These are phyloP conservation scores for Pestalotiopsis sp. DNA, from an alignment of 2,329 filamentous ascomycete species.

Conservation along the genomic window DNA sequence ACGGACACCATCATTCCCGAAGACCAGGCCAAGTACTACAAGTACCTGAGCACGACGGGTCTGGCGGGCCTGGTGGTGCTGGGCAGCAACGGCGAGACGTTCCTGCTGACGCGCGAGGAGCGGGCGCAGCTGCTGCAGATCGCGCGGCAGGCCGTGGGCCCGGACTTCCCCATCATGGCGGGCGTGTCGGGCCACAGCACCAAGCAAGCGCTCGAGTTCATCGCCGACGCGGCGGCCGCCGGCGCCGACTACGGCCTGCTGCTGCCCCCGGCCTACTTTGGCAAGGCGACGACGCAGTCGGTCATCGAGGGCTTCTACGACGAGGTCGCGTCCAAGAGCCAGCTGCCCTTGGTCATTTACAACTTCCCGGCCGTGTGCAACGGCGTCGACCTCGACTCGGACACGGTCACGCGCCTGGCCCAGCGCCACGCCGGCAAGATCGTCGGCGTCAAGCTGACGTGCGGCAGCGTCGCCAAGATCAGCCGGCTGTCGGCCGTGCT, in stretches of 20 bases:
- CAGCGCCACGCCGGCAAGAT: slow-evolving; percentile 49
- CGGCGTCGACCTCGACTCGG: slow-evolving; percentile 67
- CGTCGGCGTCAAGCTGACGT: slow-evolving; percentile 67
- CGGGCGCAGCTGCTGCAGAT: slow-evolving; percentile 54
- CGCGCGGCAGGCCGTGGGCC: slow-evolving; percentile 54
- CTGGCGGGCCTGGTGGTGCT: slow-evolving; percentile 33
- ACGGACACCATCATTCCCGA: slow-evolving; percentile 46
- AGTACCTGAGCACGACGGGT: slow-evolving; percentile 42
- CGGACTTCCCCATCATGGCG: slow-evolving; percentile 59
- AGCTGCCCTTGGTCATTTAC: slow-evolving; percentile 63
- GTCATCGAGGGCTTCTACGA: slow-evolving; percentile 61
- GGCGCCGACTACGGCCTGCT: slow-evolving; percentile 63
- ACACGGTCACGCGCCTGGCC: slow-evolving; percentile 56
- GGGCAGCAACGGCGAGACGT: slow-evolving; percentile 37
- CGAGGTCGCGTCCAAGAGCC: slow-evolving; percentile 51
- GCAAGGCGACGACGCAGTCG: slow-evolving; percentile 56
- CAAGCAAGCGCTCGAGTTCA: slow-evolving; percentile 60
- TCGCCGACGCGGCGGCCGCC: slow-evolving; percentile 57
- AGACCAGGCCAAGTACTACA: slow-evolving; percentile 48
- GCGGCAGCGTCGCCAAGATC: slow-evolving; percentile 62
- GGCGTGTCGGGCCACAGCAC: slow-evolving; percentile 66
- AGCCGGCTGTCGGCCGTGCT: slow-evolving; percentile 54
- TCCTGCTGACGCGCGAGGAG: slow-evolving; percentile 58
- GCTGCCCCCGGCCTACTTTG: slow-evolving; percentile 65
- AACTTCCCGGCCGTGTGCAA: slow-evolving; percentile 71